Evolutionary conservation across 192 early-diverging fungal species (phyloP).

Genomic region (Coemansia sp.): DNA sequence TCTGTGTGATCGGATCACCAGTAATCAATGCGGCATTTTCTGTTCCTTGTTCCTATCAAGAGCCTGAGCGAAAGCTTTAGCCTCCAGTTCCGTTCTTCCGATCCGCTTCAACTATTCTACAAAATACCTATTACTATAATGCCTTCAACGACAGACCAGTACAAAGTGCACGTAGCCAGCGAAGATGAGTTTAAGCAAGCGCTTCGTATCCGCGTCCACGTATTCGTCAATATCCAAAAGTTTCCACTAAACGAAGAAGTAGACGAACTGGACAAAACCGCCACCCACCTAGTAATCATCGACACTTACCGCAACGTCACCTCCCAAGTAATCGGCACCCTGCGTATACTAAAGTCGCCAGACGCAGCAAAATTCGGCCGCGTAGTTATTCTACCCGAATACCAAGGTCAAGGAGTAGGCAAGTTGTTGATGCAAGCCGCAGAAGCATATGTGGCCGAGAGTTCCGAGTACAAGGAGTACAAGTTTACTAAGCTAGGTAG

Average conservation of each 20-base stretch:
- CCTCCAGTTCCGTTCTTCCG: background rate
- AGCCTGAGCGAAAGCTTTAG: background rate
- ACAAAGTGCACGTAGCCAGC: slow-evolving; percentile 27
- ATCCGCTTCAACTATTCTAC: background rate
- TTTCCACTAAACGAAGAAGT: slow-evolving; percentile 35
- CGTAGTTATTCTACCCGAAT: slow-evolving; percentile 40
- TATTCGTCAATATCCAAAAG: slow-evolving; percentile 46
- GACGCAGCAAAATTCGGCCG: slow-evolving; percentile 34
- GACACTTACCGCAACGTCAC: background rate
- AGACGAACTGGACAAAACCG: slow-evolving; percentile 28
- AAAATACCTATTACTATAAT: background rate
- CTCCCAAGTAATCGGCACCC: slow-evolving; percentile 27
- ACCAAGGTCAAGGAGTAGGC: slow-evolving; percentile 44
- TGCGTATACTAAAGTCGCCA: slow-evolving; percentile 26
- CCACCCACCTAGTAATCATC: slow-evolving; percentile 28
- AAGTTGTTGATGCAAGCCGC: slow-evolving; percentile 18
- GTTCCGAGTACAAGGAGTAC: background rate
- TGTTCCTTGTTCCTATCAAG: background rate
- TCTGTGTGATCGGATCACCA: slow-evolving; percentile 1
- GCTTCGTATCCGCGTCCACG: slow-evolving; percentile 25
- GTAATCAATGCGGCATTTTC: background rate
- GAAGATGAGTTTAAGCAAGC: slow-evolving; percentile 23
- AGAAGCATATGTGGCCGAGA: slow-evolving; percentile 15
- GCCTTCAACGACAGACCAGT: slow-evolving; percentile 5
- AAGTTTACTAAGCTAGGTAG: slow-evolving; percentile 33